Evolutionary conservation across 306 rosid species (phyloP).

Genomic region (Begonia fuchsioides): DNA sequence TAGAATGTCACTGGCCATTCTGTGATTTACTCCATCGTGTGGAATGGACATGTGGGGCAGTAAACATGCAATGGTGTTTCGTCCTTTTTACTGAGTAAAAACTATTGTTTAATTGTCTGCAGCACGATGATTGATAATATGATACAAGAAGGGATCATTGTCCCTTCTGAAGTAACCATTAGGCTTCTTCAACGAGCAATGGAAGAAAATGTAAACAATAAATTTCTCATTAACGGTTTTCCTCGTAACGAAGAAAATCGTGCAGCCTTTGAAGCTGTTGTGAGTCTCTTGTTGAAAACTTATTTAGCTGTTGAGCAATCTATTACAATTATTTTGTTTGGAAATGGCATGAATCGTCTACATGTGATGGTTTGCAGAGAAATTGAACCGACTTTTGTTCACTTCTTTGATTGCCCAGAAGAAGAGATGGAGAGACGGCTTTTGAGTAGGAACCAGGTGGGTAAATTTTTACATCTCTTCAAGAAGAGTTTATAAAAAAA

Average conservation of each 20-base stretch:
- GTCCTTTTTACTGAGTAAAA: neutral
- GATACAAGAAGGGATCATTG: constrained; percentile 93
- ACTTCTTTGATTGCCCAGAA: constrained; percentile 74
- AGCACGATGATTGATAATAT: constrained; percentile 90
- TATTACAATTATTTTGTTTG: neutral
- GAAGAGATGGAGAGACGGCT: constrained; percentile 93
- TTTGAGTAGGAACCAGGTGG: constrained; percentile 76
- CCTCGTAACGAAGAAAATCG: constrained; percentile 99
- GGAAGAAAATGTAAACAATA: constrained; percentile 55
- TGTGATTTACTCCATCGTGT: too few species aligned
- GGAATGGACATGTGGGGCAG: too few species aligned
- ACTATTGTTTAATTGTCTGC: constrained; percentile 16
- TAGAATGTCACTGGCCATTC: too few species aligned
- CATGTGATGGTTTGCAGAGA: constrained; percentile 41
- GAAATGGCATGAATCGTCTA: neutral
- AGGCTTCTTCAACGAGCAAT: constrained; percentile 84
- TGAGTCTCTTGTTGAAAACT: constrained; percentile 19
- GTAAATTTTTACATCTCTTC: constrained; percentile 7
- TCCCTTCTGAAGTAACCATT: constrained; percentile 90
- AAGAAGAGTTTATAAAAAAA: neutral
- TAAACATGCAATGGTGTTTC: too few species aligned
- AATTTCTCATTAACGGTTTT: constrained; percentile 95
- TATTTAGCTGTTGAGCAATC: neutral
- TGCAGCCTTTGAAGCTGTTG: constrained; percentile 92
- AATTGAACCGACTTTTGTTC: constrained; percentile 71